These are phyloP conservation scores for Penicillium crystallinum DNA, from an alignment of 495 filamentous ascomycete genomes.

Conservation along the genomic window DNA sequence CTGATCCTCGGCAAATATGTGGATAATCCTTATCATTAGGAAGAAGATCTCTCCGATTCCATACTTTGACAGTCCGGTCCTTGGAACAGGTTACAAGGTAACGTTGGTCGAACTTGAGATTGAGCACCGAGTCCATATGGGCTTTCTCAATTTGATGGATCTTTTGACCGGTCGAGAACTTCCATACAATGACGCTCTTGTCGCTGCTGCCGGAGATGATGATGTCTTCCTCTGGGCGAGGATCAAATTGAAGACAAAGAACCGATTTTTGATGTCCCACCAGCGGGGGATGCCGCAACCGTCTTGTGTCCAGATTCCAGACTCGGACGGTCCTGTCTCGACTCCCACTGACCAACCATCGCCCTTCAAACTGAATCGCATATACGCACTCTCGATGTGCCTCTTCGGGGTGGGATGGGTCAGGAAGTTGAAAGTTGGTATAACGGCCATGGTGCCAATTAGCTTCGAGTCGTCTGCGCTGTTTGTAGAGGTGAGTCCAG, in stretches of 20 bases:
- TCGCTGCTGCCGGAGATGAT: constrained; percentile 94
- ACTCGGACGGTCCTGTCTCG: constrained; percentile 82
- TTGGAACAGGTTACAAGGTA: constrained; percentile 96
- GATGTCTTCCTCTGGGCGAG: constrained; percentile 81
- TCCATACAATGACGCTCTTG: constrained; percentile 83
- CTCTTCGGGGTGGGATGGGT: constrained; percentile 73
- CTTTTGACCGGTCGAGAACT: constrained; percentile 80
- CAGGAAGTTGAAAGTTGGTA: constrained; percentile 84
- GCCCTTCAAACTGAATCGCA: constrained; percentile 79
- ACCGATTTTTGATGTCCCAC: constrained; percentile 79
- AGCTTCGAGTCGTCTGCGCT: constrained; percentile 75
- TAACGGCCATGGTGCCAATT: constrained; percentile 85
- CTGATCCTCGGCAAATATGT: constrained; percentile 27
- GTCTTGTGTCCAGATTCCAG: constrained; percentile 81
- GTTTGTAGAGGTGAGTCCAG: constrained; percentile 75
- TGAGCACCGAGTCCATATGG: constrained; percentile 88
- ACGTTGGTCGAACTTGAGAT: constrained; percentile 84
- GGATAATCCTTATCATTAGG: constrained; percentile 67
- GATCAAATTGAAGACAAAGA: constrained; percentile 93
- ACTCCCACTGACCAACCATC: constrained; percentile 90
- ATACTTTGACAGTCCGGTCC: constrained; percentile 92
- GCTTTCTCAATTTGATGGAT: constrained; percentile 68
- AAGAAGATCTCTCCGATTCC: constrained; percentile 70
- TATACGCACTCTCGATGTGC: constrained; percentile 92
- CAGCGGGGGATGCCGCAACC: constrained; percentile 66